Percentiles rank a stretch among this genome's conserved stretches.
Conservation (phyloP, 192 early-diverging fungal species). For the Coemansia reversa region DNA sequence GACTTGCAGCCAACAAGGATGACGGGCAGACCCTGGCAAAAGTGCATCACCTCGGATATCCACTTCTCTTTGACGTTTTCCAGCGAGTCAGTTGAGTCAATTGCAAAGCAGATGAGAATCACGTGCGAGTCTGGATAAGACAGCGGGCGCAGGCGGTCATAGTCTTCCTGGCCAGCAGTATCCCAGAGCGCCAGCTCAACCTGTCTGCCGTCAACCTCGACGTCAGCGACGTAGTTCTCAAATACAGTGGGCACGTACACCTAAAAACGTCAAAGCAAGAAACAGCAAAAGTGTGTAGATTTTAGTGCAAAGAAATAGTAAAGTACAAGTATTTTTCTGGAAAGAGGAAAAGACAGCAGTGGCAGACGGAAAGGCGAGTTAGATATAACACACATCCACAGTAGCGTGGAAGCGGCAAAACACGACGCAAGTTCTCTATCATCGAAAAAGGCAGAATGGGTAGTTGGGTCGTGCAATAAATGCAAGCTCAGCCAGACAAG, state of each 20-base stretch:
- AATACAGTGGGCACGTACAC: slow-evolving; percentile 89
- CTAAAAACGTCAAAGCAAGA: slow-evolving; percentile 29
- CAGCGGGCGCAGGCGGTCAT: slow-evolving; percentile 88
- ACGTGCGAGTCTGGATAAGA: slow-evolving; percentile 92
- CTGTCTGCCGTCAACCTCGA: slow-evolving; percentile 72
- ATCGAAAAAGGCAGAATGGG: not conserved
- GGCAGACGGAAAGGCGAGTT: not conserved
- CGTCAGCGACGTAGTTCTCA: slow-evolving; percentile 90
- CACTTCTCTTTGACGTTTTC: slow-evolving; percentile 68
- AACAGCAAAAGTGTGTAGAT: not conserved
- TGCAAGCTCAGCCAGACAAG: not conserved
- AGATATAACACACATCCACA: not conserved
- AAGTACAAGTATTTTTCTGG: not conserved
- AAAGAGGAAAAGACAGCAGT: not conserved
- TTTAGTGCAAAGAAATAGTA: not conserved
- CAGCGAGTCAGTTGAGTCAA: slow-evolving; percentile 78
- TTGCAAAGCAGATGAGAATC: slow-evolving; percentile 90
- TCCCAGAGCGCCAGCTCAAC: slow-evolving; percentile 95
- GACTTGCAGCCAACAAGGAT: slow-evolving; percentile 50
- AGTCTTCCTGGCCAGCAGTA: slow-evolving; percentile 97
- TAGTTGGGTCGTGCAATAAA: not conserved
- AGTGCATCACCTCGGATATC: slow-evolving; percentile 35
- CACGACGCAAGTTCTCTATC: not conserved
- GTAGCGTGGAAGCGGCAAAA: not conserved
- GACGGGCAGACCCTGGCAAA: slow-evolving; percentile 22